Evolutionary conservation across 2,329 filamentous ascomycete genomes (phyloP).

Genomic region (Coniochaeta prunicola): DNA sequence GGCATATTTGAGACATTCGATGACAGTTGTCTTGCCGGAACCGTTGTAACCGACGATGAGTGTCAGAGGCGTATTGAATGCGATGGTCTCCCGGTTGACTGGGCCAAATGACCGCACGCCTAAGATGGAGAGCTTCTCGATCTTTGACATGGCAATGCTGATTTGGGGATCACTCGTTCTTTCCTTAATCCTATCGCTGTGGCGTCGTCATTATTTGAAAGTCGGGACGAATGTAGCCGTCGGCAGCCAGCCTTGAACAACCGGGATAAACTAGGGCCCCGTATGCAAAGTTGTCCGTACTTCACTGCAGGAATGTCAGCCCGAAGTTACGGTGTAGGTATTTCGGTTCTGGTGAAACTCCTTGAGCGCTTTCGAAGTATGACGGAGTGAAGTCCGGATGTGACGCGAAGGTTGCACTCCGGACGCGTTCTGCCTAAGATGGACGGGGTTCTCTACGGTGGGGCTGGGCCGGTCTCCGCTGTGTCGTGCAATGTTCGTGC

Average conservation of each 20-base stretch:
- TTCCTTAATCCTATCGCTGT: neutral
- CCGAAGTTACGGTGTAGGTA: neutral
- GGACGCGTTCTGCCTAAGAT: slow-evolving; percentile 1
- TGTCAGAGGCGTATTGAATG: slow-evolving; percentile 82
- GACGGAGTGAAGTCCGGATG: neutral
- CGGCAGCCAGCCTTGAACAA: neutral
- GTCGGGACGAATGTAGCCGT: neutral
- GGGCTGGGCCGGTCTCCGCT: neutral
- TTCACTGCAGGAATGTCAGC: neutral
- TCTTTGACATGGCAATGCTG: slow-evolving; percentile 54
- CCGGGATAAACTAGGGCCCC: neutral
- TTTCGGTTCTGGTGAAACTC: neutral
- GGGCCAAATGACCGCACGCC: slow-evolving; percentile 84
- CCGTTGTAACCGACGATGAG: slow-evolving; percentile 97
- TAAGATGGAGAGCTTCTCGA: slow-evolving; percentile 82
- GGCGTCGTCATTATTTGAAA: neutral
- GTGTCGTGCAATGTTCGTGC: neutral
- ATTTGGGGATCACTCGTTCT: neutral
- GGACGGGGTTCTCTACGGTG: neutral
- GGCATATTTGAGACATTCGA: slow-evolving; percentile 96
- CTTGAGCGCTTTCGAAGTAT: neutral
- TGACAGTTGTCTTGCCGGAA: slow-evolving; percentile 97
- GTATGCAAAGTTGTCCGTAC: neutral
- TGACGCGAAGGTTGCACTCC: neutral
- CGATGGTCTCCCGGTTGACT: slow-evolving; percentile 64